These are phyloP conservation scores for Xylaria sp. DNA, from an alignment of 2,329 filamentous ascomycete species.

Conservation along the genomic window DNA sequence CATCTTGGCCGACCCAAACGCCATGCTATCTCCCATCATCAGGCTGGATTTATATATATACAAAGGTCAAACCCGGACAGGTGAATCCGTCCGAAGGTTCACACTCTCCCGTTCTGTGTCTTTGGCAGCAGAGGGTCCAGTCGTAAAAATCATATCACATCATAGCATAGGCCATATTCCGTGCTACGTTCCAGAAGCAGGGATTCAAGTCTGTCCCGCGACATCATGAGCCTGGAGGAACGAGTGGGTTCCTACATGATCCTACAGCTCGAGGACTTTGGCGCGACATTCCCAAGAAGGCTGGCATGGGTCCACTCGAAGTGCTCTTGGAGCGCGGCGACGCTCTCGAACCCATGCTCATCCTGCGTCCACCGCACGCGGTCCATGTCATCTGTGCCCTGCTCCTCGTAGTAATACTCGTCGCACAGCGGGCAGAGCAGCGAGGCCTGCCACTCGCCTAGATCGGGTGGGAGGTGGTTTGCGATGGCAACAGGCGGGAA, in stretches of 20 bases:
- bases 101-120: background rate
- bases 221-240: background rate
- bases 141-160: slow-evolving; percentile 30
- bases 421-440: slow-evolving; percentile 69
- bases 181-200: background rate
- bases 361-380: slow-evolving; percentile 59
- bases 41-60: slow-evolving; percentile 28
- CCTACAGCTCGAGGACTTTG: slow-evolving; percentile 54
- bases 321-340: slow-evolving; percentile 64
- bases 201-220: background rate
- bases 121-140: slow-evolving; percentile 6
- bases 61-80: slow-evolving; percentile 15
- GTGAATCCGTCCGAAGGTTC: background rate
- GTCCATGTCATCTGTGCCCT: slow-evolving; percentile 64
- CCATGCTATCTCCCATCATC: slow-evolving; percentile 34
- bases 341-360: slow-evolving; percentile 60
- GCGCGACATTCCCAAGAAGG: slow-evolving; percentile 45
- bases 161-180: slow-evolving; percentile 12
- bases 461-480: slow-evolving; percentile 64
- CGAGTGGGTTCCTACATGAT: slow-evolving; percentile 56
- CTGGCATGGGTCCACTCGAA: slow-evolving; percentile 66
- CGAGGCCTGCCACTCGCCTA: slow-evolving; percentile 63
- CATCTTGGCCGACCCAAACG: slow-evolving; percentile 30
- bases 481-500: slow-evolving; percentile 68
- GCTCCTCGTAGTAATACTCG: slow-evolving; percentile 60